phyloP scores from a whole-genome alignment of 305 asterid species.

The Rubia tinctorum region DNA sequence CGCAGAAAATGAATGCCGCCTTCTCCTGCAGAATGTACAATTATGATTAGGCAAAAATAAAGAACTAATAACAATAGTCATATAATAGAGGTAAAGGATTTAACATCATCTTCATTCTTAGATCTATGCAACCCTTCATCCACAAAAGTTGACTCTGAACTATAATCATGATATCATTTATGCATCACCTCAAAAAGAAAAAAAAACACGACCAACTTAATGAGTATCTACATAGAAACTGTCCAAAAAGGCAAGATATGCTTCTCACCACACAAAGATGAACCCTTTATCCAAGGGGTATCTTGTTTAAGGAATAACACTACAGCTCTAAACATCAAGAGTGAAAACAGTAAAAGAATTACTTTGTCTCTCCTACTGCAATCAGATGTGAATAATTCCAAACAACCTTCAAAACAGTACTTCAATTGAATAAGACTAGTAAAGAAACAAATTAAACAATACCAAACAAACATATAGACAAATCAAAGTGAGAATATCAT shows the following conservation, averaged over 20 bases:
- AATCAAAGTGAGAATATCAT: not conserved
- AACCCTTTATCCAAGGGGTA: not conserved
- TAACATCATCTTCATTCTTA: not conserved
- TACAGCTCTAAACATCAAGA: not conserved
- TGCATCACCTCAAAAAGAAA: not conserved
- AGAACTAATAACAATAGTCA: not conserved
- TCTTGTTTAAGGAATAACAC: not conserved
- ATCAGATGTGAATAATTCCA: not conserved
- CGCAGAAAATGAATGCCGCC: conserved; percentile 95
- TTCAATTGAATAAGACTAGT: not conserved
- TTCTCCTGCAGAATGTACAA: conserved; percentile 48
- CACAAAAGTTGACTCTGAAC: not conserved
- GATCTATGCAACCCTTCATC: not conserved
- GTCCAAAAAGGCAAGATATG: not conserved
- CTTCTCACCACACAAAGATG: not conserved
- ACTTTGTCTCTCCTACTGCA: not conserved
- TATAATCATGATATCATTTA: too few relatives aligned
- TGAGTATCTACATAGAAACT: not conserved
- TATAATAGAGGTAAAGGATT: not conserved
- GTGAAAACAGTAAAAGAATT: not conserved
- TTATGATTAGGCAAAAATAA: not conserved
- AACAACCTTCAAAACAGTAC: not conserved
- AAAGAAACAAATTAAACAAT: not conserved
- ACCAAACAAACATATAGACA: not conserved
- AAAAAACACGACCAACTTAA: not conserved